Conservation (phyloP, 148 eudicot species). For the Rhododendron griersonianum region DNA sequence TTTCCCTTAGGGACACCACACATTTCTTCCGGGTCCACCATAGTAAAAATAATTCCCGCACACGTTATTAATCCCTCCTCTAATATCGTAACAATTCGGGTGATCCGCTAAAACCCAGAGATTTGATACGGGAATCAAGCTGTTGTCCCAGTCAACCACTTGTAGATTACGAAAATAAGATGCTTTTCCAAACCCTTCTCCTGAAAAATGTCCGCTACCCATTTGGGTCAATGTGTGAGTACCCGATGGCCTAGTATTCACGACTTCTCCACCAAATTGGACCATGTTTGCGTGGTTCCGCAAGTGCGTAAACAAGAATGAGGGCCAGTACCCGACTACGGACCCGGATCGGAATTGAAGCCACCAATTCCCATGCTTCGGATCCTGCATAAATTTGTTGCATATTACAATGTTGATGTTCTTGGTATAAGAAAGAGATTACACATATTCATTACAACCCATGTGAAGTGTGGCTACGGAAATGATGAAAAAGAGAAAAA, state of each 20-base stretch:
- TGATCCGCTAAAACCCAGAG: conserved; percentile 83
- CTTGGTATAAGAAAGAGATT: not conserved
- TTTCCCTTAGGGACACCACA: conserved; percentile 45
- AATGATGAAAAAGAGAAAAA: not conserved
- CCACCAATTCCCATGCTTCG: conserved; percentile 99
- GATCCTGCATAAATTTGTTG: conserved; percentile 57
- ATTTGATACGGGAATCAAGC: conserved; percentile 61
- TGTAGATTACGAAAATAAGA: conserved; percentile 87
- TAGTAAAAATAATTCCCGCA: conserved; percentile 93
- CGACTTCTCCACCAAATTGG: conserved; percentile 95
- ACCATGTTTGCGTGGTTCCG: conserved; percentile 80
- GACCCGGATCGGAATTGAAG: conserved; percentile 76
- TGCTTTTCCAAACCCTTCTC: conserved; percentile 84
- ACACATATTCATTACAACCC: not conserved
- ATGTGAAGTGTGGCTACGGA: not conserved
- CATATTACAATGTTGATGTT: not conserved
- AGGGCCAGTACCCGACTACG: conserved; percentile 94
- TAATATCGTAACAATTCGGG: conserved; percentile 80
- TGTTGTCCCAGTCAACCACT: conserved; percentile 95
- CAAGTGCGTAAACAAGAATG: conserved; percentile 71
- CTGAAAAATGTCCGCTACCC: conserved; percentile 96
- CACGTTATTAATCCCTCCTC: conserved; percentile 62
- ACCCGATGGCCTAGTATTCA: conserved; percentile 64
- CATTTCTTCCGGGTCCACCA: conserved; percentile 94
- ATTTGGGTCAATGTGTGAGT: conserved; percentile 88